A percentile compares a stretch with the other conserved stretches of the same genome.
These are phyloP conservation scores for Exutisphaerella laricina DNA, from an alignment of 2,329 filamentous ascomycete genomes.

Conservation along the genomic window DNA sequence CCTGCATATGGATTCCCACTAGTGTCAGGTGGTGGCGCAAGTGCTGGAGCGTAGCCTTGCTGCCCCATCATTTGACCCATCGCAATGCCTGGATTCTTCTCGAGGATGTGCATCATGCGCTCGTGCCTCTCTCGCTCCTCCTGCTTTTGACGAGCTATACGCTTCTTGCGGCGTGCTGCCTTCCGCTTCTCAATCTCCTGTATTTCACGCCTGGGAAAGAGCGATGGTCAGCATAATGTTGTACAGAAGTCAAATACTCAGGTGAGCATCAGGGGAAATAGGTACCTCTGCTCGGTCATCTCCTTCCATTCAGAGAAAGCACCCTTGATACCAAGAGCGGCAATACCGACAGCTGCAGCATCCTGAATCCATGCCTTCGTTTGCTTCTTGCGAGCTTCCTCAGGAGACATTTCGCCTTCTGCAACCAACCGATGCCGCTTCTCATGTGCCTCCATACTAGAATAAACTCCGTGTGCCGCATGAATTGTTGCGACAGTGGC, in stretches of 20 bases:
- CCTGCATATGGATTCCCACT: constrained; percentile 33
- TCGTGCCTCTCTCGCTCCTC: constrained; percentile 39
- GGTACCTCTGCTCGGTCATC: constrained; percentile 56
- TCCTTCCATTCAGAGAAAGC: constrained; percentile 64
- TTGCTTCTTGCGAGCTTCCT: constrained; percentile 58
- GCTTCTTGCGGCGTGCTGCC: constrained; percentile 37
- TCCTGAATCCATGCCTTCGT: constrained; percentile 60
- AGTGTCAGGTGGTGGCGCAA: constrained; percentile 23
- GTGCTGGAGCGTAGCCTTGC: constrained; percentile 13
- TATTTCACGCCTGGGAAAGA: constrained; percentile 35
- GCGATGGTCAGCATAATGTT: constrained; percentile 19
- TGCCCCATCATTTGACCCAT: constrained; percentile 25
- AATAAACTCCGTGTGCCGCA: constrained; percentile 60
- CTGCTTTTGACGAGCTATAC: constrained; percentile 40
- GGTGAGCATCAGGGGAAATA: constrained; percentile 21
- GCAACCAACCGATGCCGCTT: constrained; percentile 54
- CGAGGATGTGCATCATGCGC: constrained; percentile 33
- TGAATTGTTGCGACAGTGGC: constrained; percentile 65
- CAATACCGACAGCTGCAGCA: constrained; percentile 60
- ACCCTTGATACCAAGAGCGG: constrained; percentile 61
- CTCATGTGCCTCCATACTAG: constrained; percentile 58
- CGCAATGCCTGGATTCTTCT: constrained; percentile 27
- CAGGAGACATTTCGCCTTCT: constrained; percentile 57
- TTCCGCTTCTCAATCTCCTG: constrained; percentile 49
- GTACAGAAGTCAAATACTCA: constrained; percentile 2